Base-by-base conservation (phyloP, 352 stramenopile species). In the Elongisporangium anandrum region DNA sequence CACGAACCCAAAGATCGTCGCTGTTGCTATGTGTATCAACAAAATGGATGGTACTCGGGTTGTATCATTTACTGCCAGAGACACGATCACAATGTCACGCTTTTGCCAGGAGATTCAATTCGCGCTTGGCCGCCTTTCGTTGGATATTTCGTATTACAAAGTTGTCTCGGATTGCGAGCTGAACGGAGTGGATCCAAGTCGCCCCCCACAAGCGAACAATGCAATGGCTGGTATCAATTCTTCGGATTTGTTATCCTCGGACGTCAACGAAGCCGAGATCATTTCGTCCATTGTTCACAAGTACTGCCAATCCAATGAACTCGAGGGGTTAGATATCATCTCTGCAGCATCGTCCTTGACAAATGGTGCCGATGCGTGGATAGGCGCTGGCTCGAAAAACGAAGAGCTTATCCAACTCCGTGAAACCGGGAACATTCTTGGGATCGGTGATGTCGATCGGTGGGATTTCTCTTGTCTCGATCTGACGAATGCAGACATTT, bases 1-100 rank as follows among this genome's bases (percentile, higher is more conserved):
- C 1, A 71, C 38, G 4, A 85, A 86, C 54, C 78, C 78, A 21
- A 85, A 88, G 59, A 83, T 88, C 51, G 79, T 88, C 4, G 76
- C 76, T 2, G 79, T 86, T 13, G 76, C 78, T 4, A 87, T 96
- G 74, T 79, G 88, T 51, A 93, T 96, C 60, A 97, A 97, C 72
- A 97, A 97, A 56, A 64, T 72, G 15, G 66, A 78, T 10, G 60
- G 64, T 12, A 29, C 57, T 0, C 69, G 68, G 20, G 54, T 82
- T 1, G 65, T 85, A 23, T 68, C 79, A 0, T 87, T 92, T 47
- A 87, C 79, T 34, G 60, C 56, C 3, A 72, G 60, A 3, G 78
- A 88, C 48, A 63, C 56, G 0, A 60, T 69, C 8, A 85, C 69
- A 17, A 85, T 88, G 75, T 22, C 61, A 8, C 73, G 79, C 17